Conservation (phyloP, 768 basidiomycete genomes). For the Leccinum fibrillosum region DNA sequence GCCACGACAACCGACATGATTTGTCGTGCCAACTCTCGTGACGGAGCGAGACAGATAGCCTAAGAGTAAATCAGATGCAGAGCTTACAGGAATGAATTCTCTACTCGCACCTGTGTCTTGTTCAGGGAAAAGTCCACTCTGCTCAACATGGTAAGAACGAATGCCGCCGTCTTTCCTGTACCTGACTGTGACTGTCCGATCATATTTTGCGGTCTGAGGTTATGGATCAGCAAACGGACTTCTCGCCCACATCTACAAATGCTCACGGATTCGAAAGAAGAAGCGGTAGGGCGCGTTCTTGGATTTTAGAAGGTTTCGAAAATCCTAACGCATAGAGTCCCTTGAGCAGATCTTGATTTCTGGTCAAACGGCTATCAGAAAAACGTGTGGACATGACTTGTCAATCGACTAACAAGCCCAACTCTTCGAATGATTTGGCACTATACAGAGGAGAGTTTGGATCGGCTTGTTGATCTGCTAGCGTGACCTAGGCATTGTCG, state of each 20-base stretch:
- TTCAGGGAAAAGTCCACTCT: conserved; percentile 81
- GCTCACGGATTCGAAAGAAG: conserved; percentile 86
- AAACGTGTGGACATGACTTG: neutral
- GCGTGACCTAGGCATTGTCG: conserved; percentile 64
- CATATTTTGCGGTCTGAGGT: conserved; percentile 88
- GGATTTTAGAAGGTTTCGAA: conserved; percentile 97
- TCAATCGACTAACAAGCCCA: conserved; percentile 72
- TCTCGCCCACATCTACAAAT: neutral
- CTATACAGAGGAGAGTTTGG: conserved; percentile 95
- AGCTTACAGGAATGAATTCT: neutral
- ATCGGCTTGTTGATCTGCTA: conserved; percentile 94
- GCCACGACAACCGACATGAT: conserved; percentile 92
- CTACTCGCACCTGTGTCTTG: conserved; percentile 69
- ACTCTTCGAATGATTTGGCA: conserved; percentile 91
- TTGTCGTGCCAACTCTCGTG: conserved; percentile 94
- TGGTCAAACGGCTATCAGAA: conserved; percentile 31
- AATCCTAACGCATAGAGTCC: conserved; percentile 95
- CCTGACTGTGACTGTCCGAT: conserved; percentile 99
- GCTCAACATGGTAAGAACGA: conserved; percentile 95
- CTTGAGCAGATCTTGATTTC: conserved; percentile 84
- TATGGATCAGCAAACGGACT: conserved; percentile 6
- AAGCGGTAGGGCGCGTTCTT: conserved; percentile 92
- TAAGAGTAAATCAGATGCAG: conserved; percentile 30
- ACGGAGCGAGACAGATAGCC: conserved; percentile 97
- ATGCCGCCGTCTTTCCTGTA: conserved; percentile 98